phyloP scores from a whole-genome alignment of 2,329 filamentous ascomycete genomes.

The Paraconiothyrium sp. region DNA sequence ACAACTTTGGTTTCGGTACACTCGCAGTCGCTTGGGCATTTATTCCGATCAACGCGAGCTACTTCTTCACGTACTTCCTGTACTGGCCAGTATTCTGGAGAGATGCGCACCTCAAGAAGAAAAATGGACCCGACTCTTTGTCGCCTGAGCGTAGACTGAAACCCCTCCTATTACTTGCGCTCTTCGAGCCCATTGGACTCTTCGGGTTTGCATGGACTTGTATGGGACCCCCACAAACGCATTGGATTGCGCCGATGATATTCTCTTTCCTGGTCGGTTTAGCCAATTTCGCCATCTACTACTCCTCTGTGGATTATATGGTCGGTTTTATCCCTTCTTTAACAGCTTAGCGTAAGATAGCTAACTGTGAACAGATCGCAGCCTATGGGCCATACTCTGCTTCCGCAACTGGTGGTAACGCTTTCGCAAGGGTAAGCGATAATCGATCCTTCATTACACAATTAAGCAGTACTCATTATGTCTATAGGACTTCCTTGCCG shows the following conservation, averaged over 20 bases:
- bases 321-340: background rate
- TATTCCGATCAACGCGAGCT: conserved; percentile 65
- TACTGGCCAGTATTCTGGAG: conserved; percentile 62
- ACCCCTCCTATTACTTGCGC: conserved; percentile 68
- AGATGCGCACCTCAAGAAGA: conserved; percentile 52
- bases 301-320: conserved; percentile 82
- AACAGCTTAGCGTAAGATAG: background rate
- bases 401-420: conserved; percentile 79
- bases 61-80: conserved; percentile 68
- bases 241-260: conserved; percentile 74
- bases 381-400: conserved; percentile 77
- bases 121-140: conserved; percentile 56
- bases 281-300: conserved; percentile 75
- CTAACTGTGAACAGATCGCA: conserved; percentile 56
- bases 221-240: conserved; percentile 65
- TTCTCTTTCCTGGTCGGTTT: conserved; percentile 74
- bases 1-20: conserved; percentile 68
- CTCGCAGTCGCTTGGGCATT: conserved; percentile 66
- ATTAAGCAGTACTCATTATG: background rate
- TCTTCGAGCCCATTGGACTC: conserved; percentile 71
- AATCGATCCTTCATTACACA: too few relatives aligned
- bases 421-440: conserved; percentile 64
- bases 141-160: conserved; percentile 70
- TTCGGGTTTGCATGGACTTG: conserved; percentile 76
- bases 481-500: conserved; percentile 70